Evolutionary conservation across 2,329 filamentous ascomycete species (phyloP), one percentile per base, ranked within the genome.

Genomic region (Apiospora malaysiana): DNA sequence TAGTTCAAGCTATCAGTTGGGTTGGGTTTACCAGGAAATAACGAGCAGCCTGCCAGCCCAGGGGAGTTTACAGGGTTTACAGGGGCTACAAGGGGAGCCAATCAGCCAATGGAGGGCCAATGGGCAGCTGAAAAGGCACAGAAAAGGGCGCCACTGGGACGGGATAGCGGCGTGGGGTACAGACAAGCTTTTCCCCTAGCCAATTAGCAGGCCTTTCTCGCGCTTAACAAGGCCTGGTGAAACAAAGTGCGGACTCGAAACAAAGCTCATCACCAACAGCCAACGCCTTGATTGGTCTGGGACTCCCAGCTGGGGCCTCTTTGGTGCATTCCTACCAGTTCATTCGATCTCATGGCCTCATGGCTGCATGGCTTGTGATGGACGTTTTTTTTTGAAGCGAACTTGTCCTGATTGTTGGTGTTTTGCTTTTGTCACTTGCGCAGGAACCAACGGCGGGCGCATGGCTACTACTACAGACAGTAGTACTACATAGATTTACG

Each of bases 101-200:
- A 27, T 42, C 6, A 10, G 40, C 40, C 40, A 42, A 42, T 42
- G 40, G 40, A 10, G 9, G 5, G 42, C 16, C 10, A 45, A 45
- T 16, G 42, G 42, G 42, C 12, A 14, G 42, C 42, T 14, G 16
- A 4, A 16, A 12, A 12, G 37, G 5, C 37, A 40, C 37, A 40
- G 37, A 21, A 66, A 12, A 66, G 63, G 37, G 5, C 12, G n/a
- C 37, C 37, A 27, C 37, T 16, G 63, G n/a, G 63, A 42, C 65
- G 43, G 65, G 65, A 45, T 32, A 32, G 40, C 65, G 40, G 40
- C 40, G 40, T 43, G 65, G 65, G 40, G 65, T 67, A 10, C 43
- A 67, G 65, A 67, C 65, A 67, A 67, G 65, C 65, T 67, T 67
- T 67, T 46, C n/a, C 7, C n/a, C 23, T 21, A 21, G 14, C 65